Evolutionary conservation across 202 grass and related monocot genomes (phyloP).

Genomic region (Cymbopogon flexuosus): DNA sequence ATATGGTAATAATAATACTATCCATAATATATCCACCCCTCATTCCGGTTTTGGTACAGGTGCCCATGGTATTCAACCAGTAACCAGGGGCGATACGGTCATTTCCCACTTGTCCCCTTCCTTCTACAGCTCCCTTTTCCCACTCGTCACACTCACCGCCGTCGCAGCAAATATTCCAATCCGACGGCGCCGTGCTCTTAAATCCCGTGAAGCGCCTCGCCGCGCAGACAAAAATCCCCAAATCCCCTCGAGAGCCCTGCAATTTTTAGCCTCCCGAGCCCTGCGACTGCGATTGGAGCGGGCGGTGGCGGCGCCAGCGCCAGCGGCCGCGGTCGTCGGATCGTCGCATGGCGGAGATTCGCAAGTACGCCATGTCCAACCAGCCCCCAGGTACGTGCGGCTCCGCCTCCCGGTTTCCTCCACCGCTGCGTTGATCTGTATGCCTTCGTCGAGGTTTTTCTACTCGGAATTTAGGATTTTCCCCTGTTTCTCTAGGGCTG

Average conservation of each 20-base stretch:
- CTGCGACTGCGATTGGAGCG: slow-evolving; percentile 14
- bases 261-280: background rate
- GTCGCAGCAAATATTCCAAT: slow-evolving; percentile 51
- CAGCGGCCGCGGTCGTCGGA: slow-evolving; percentile 12
- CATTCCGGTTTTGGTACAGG: no score
- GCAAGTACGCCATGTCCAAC: slow-evolving; percentile 34
- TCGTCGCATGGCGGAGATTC: slow-evolving; percentile 52
- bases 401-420: background rate
- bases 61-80: no score
- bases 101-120: background rate
- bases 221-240: slow-evolving; percentile 33
- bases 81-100: slow-evolving; percentile 3
- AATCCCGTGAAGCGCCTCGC: slow-evolving; percentile 32
- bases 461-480: background rate
- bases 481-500: background rate
- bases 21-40: no score
- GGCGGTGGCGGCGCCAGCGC: background rate
- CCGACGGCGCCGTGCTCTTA: slow-evolving; percentile 39
- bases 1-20: no score
- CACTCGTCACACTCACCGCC: slow-evolving; percentile 16
- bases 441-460: background rate
- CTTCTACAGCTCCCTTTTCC: background rate
- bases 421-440: slow-evolving; percentile 6
- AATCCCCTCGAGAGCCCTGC: background rate
- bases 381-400: slow-evolving; percentile 42